phyloP scores from a whole-genome alignment of 2,329 filamentous ascomycete species.

The Penicillium sp. region DNA sequence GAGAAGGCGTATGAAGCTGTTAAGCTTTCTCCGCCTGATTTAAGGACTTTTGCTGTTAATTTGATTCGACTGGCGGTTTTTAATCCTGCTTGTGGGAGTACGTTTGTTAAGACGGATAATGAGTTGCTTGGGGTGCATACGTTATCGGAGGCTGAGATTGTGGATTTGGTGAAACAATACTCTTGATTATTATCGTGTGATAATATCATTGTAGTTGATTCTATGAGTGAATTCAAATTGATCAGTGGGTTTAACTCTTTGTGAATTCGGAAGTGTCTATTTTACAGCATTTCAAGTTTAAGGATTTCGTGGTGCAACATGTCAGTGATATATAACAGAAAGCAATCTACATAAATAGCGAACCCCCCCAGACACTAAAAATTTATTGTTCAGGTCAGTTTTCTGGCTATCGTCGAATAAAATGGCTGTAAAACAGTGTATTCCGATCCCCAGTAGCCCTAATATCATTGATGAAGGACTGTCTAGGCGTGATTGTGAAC shows the following conservation, averaged over 20 bases:
- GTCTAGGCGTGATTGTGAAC: too few relatives aligned
- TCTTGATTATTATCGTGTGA: not conserved
- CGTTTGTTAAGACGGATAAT: constrained; percentile 38
- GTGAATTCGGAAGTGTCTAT: too few relatives aligned
- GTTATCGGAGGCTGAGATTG: constrained; percentile 35
- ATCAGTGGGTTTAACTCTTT: not conserved
- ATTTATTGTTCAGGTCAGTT: too few relatives aligned
- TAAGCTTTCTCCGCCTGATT: constrained; percentile 28
- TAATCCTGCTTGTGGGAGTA: constrained; percentile 32
- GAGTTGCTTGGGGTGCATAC: constrained; percentile 40
- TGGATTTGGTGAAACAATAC: constrained; percentile 7
- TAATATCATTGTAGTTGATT: too few relatives aligned
- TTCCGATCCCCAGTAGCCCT: too few relatives aligned
- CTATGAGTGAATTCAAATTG: not conserved
- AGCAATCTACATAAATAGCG: not conserved
- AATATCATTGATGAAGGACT: too few relatives aligned
- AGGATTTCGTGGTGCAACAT: not conserved
- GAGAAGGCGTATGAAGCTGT: constrained; percentile 33
- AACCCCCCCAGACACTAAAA: not conserved
- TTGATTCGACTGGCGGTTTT: constrained; percentile 35
- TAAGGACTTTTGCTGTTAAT: constrained; percentile 20
- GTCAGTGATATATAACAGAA: not conserved
- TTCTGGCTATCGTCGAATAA: too few relatives aligned
- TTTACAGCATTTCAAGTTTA: too few relatives aligned
- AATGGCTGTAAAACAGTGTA: too few relatives aligned